Percentiles rank a stretch among this genome's conserved stretches.
These are phyloP conservation scores for Dioscorea cayenensis DNA, from an alignment of 116 monocot species.

Conservation along the genomic window DNA sequence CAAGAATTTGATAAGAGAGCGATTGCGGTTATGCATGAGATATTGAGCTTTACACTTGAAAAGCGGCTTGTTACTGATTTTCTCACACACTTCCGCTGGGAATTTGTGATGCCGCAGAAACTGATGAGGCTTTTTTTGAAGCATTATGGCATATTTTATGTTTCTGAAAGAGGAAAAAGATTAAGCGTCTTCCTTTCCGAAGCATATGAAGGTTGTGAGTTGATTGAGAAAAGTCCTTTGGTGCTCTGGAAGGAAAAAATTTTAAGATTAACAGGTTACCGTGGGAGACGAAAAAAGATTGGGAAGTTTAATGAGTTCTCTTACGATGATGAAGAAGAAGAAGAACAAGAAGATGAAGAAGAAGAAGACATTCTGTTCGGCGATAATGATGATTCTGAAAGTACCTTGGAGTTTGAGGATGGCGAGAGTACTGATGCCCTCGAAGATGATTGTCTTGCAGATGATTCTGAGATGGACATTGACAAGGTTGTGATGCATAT, in stretches of 20 bases:
- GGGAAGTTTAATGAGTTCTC: slow-evolving; percentile 32
- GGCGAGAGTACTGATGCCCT: slow-evolving; percentile 26
- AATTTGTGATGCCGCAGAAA: slow-evolving; percentile 91
- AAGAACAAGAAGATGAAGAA: slow-evolving; percentile 24
- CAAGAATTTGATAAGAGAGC: slow-evolving; percentile 82
- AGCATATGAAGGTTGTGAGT: slow-evolving; percentile 72
- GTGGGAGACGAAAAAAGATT: slow-evolving; percentile 60
- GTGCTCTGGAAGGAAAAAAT: slow-evolving; percentile 85
- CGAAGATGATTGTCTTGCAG: slow-evolving; percentile 20
- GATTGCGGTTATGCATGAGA: slow-evolving; percentile 84
- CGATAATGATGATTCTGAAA: slow-evolving; percentile 9
- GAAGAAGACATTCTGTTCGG: slow-evolving; percentile 20
- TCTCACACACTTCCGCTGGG: slow-evolving; percentile 76
- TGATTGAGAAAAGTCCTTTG: slow-evolving; percentile 68
- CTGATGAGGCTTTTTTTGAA: slow-evolving; percentile 88
- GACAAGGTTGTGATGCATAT: slow-evolving; percentile 28
- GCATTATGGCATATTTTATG: slow-evolving; percentile 89
- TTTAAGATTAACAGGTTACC: slow-evolving; percentile 54
- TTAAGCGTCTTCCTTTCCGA: slow-evolving; percentile 73
- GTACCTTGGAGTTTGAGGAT: slow-evolving; percentile 28
- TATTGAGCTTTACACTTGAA: slow-evolving; percentile 82
- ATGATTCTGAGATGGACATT: slow-evolving; percentile 57
- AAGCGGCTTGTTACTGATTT: slow-evolving; percentile 88
- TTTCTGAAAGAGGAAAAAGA: slow-evolving; percentile 89
- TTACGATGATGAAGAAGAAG: slow-evolving; percentile 18